Base-by-base conservation (phyloP, 371 early-diverging fungal species). In the Paraphysoderma sedebokerense region DNA sequence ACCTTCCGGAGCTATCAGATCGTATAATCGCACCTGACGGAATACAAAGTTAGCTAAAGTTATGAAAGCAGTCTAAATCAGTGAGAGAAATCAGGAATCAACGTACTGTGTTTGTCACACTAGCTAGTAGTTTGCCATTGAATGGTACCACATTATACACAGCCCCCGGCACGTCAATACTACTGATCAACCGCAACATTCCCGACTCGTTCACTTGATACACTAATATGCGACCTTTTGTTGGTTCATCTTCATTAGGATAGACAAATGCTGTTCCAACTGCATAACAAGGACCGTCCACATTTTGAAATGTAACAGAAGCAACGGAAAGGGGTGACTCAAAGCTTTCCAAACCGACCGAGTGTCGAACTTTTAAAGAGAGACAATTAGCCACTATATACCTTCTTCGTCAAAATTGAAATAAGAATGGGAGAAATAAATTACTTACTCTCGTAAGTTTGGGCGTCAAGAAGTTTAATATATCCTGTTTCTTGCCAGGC, bases 401-500 rank as follows among this genome's bases (percentile, higher is more conserved):
- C n/a, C n/a, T n/a, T n/a, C n/a, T n/a, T n/a, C n/a, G n/a, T n/a
- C n/a, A n/a, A n/a, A n/a, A n/a, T n/a, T n/a, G n/a, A n/a, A n/a
- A n/a, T n/a, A n/a, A n/a, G n/a, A n/a, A n/a, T n/a, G n/a, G n/a
- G n/a, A n/a, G n/a, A n/a, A n/a, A n/a, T n/a, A n/a, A n/a, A n/a
- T n/a, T n/a, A n/a, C n/a, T n/a, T n/a, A n/a, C n/a, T n/a, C n/a
- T n/a, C n/a, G n/a, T n/a, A n/a, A n/a, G n/a, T n/a, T n/a, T n/a
- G n/a, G n/a, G n/a, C 81, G 48, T 87, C 87, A 6, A 83, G 53
- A 1, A 89, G 56, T 3, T 73, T 66, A 30, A 91, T 40, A 40
- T 31, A 62, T 1, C 73, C 72, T 13, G 53, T 45, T 27, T 74
- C 74, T 34, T n/a, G n/a, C n/a, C n/a, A n/a, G n/a, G n/a, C n/a